Conservation (phyloP, 2,329 filamentous ascomycete genomes). For the Cercospora zeae-maydis region DNA sequence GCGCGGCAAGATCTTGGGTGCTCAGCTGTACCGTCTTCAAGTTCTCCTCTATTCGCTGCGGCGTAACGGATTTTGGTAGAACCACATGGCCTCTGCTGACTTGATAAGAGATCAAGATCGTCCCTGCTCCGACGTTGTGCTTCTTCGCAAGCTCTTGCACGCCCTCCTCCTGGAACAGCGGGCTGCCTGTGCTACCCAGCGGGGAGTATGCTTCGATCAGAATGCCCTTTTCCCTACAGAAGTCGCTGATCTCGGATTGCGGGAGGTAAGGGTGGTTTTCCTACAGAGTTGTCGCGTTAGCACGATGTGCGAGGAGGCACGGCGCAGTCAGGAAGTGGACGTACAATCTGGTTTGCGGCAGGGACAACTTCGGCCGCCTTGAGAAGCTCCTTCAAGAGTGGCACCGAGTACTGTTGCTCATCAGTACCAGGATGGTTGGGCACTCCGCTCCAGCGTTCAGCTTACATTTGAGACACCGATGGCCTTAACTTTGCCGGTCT, state of each 20-base stretch:
- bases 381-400: slow-evolving; percentile 50
- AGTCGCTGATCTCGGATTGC: slow-evolving; percentile 68
- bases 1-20: slow-evolving; percentile 56
- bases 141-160: slow-evolving; percentile 50
- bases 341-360: slow-evolving; percentile 29
- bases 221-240: slow-evolving; percentile 65
- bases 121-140: slow-evolving; percentile 48
- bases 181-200: slow-evolving; percentile 48
- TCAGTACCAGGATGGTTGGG: neutral
- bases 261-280: slow-evolving; percentile 70
- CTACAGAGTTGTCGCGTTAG: slow-evolving; percentile 40
- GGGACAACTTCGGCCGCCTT: slow-evolving; percentile 26
- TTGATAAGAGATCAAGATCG: slow-evolving; percentile 68
- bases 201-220: slow-evolving; percentile 67
- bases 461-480: slow-evolving; percentile 48
- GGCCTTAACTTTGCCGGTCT: slow-evolving; percentile 48
- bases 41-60: slow-evolving; percentile 63
- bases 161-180: slow-evolving; percentile 47
- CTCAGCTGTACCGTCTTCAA: slow-evolving; percentile 63
- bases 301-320: neutral
- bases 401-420: slow-evolving; percentile 40
- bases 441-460: neutral
- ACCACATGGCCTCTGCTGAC: slow-evolving; percentile 67
- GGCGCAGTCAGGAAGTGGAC: neutral
- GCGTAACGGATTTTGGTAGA: slow-evolving; percentile 59